Conservation (phyloP, 176 grass and related monocot species). For the Carex cristatella region DNA sequence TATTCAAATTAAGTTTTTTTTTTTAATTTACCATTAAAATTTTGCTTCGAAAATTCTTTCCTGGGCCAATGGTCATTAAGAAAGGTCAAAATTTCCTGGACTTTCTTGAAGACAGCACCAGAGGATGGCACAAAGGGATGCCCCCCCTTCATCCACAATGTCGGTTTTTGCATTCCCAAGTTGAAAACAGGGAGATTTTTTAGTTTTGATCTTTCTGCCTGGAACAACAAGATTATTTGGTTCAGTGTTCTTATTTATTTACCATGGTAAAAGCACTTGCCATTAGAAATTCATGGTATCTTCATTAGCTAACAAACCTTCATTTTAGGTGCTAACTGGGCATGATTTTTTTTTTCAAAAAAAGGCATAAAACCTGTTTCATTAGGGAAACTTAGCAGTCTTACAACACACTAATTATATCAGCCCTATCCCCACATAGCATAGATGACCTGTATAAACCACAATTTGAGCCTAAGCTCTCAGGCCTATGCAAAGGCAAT, state of each 20-base stretch:
- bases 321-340: background rate
- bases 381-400: no score
- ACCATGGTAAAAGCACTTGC: background rate
- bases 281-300: background rate
- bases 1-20: background rate
- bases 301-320: background rate
- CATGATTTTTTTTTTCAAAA: background rate
- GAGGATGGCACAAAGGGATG: slow-evolving; percentile 72
- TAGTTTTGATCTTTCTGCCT: slow-evolving; percentile 60
- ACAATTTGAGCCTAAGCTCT: no score
- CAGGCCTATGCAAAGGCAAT: no score
- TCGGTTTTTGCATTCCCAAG: slow-evolving; percentile 48
- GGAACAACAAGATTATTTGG: slow-evolving; percentile 25
- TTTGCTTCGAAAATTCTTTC: slow-evolving; percentile 40
- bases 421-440: no score
- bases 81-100: slow-evolving; percentile 60
- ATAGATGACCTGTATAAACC: no score
- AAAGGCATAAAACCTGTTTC: no score
- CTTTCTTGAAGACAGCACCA: slow-evolving; percentile 44
- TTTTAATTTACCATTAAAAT: slow-evolving; percentile 41
- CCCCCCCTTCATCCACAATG: slow-evolving; percentile 68
- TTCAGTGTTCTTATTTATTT: slow-evolving; percentile 5
- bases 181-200: slow-evolving; percentile 42
- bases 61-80: slow-evolving; percentile 49
- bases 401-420: no score